A percentile compares a stretch with the other conserved stretches of the same genome.
Evolutionary conservation across 495 filamentous ascomycete species (phyloP).

Genomic region (Astrothelium macrocarpum): DNA sequence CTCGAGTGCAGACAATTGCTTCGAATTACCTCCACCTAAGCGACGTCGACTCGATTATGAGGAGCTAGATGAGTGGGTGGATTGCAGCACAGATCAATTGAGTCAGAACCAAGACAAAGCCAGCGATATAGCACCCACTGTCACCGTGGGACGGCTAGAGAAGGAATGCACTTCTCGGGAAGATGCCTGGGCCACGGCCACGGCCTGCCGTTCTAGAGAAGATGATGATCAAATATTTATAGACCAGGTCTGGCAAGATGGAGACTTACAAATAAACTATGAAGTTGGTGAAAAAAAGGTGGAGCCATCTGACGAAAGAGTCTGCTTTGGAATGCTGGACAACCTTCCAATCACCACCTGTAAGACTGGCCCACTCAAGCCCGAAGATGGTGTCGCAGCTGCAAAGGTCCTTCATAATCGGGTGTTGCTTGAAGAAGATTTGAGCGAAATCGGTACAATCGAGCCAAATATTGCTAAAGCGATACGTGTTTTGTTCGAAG

Average conservation of each 20-base stretch:
- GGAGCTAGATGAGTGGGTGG: neutral
- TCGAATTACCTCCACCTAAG: neutral
- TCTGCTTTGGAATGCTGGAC: slow-evolving; percentile 4
- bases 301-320: neutral
- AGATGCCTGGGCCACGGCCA: too few species aligned
- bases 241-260: neutral
- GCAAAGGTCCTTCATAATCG: neutral
- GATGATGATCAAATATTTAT: neutral
- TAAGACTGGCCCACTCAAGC: neutral
- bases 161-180: neutral
- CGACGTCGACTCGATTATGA: neutral
- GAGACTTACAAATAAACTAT: neutral
- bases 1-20: neutral
- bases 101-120: neutral
- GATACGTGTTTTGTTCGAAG: slow-evolving; percentile 1
- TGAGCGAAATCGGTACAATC: neutral
- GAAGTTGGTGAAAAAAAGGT: neutral
- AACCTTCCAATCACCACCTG: neutral
- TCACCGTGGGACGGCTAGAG: neutral
- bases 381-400: neutral
- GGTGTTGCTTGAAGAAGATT: neutral
- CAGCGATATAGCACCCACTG: neutral
- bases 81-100: neutral
- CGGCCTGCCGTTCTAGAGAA: neutral
- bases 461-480: neutral